Evolutionary conservation across 1,284 basidiomycete genomes (phyloP), one percentile per base, ranked within the genome.

Genomic region (Cryptococcus hybrid): DNA sequence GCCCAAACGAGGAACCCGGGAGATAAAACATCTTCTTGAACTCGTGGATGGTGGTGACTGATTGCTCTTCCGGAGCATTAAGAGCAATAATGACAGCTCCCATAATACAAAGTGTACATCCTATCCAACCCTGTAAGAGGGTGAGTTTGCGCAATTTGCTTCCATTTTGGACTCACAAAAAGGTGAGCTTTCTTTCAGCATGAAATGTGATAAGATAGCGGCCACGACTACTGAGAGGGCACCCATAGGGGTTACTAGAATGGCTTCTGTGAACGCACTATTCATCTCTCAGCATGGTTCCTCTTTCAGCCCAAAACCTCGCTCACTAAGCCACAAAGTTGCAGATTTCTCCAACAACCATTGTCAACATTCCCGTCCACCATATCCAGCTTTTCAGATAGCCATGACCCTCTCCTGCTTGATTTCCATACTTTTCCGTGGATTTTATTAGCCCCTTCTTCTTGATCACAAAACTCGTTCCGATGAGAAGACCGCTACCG

Each of bases 151-250:
- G 24, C 24, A 45, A 30, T 6, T 7, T 3, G 49, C 13, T 47
- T 13, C 15, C 48, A 30, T 24, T 43, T 12, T 18, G 42, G 13
- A 59, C 67, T 59, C 51, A 69, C 67, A 38, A 70, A 71, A 68
- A 89, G 38, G 87, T 89, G 53, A 99, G 84, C 62, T 84, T 89
- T 99, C 96, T 53, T 95, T 88, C 68, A 98, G 86, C 79, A 98
- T 89, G 68, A 96, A 83, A 47, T 92, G 92, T 8, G 93, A 95
- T 18, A 98, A 82, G 36, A 96, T 88, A 40, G 95, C 95, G 68
- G 89, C 95, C 63, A 98, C 84, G 68, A 99, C 94, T 64, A 99
- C 96, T 13, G 92, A 94, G 55, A 99, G 84, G 3, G 94, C 93
- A 47, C 95, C 95, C 67, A 99, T 85, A 1, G 95, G 94, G n/a